Evolutionary conservation across 2,329 filamentous ascomycete species (phyloP).

Genomic region (Arthrobotrys sphaeroides): DNA sequence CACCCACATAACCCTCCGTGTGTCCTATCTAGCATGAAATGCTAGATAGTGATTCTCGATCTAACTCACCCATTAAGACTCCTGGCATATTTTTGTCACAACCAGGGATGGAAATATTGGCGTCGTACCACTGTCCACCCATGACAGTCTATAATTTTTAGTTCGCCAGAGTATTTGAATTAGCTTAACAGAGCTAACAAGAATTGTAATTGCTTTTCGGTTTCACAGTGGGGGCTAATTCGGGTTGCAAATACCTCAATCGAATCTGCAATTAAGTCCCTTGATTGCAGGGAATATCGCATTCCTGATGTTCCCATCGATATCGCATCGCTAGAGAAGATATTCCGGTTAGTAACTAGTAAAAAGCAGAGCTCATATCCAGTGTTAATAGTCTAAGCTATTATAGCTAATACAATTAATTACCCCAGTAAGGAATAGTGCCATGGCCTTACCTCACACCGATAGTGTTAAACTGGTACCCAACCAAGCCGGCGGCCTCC

Average conservation of each 20-base stretch:
- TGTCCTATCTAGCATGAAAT: not conserved
- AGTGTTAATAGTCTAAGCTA: too few relatives aligned
- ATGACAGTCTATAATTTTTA: slow-evolving; percentile 75
- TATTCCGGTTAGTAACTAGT: slow-evolving; percentile 2
- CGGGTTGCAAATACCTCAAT: slow-evolving; percentile 70
- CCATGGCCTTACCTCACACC: slow-evolving; percentile 75
- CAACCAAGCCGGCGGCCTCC: slow-evolving; percentile 79
- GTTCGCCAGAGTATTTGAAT: not conserved
- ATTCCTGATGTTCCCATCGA: slow-evolving; percentile 98
- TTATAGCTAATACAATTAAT: not conserved
- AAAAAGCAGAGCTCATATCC: slow-evolving; percentile 31
- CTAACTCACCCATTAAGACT: slow-evolving; percentile 73
- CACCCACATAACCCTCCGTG: too few relatives aligned
- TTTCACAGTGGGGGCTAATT: slow-evolving; percentile 16
- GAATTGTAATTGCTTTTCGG: not conserved
- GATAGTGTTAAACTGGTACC: slow-evolving; percentile 99
- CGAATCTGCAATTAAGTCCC: slow-evolving; percentile 96
- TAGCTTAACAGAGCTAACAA: slow-evolving; percentile 12
- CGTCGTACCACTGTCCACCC: slow-evolving; percentile 98
- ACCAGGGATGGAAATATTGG: slow-evolving; percentile 93
- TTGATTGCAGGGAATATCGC: slow-evolving; percentile 91
- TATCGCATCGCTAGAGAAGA: slow-evolving; percentile 74
- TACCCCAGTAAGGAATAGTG: not conserved
- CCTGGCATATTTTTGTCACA: slow-evolving; percentile 99
- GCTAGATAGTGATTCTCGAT: not conserved